Evolutionary conservation across 192 early-diverging fungal genomes (phyloP), one percentile per base, ranked within the genome.

Genomic region (Linnemannia exigua): DNA sequence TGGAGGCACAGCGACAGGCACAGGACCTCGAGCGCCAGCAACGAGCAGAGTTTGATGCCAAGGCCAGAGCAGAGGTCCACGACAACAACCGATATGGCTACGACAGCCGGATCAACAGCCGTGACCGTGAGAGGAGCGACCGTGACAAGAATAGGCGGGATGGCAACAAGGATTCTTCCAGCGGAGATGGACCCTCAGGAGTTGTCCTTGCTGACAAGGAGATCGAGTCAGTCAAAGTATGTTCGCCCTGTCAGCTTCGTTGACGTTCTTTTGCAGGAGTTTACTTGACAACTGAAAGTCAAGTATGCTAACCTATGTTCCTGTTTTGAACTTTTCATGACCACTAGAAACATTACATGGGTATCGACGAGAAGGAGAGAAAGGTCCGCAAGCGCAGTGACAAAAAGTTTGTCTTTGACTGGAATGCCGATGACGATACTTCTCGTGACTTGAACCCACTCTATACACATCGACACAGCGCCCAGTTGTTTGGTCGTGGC

Each of bases 341-440:
- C 1, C 16, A 47, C 58, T 89, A 93, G 87, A 91, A 94, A 79
- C 94, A 95, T 6, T 99, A 98, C 79, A 93, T 98, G 92, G 96
- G 94, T 11, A 94, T 92, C 54, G 96, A 97, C 51, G 89, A 93
- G 17, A 89, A 90, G 72, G 92, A 93, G 75, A 92, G 97, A 38
- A 94, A 93, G 77, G 89, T 94, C 69, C 94, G 98, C 19, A 92
- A 91, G 75, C 95, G 96, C 90, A 96, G 96, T 79, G 96, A 98
- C 70, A 96, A 97, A 70, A 98, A 97, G 82, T 98, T 99, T 88
- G 96, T 97, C 20, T 99, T 99, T 91, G 98, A 98, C 85, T 99
- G 98, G 98, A 96, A 95, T 73, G 95, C 96, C 0, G 90, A 91
- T 35, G 98, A 99, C 87, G 98, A 99, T 80, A 99, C 98, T 5